Conservation (phyloP, 495 filamentous ascomycete genomes). For the Beverwykella pulmonaria region DNA sequence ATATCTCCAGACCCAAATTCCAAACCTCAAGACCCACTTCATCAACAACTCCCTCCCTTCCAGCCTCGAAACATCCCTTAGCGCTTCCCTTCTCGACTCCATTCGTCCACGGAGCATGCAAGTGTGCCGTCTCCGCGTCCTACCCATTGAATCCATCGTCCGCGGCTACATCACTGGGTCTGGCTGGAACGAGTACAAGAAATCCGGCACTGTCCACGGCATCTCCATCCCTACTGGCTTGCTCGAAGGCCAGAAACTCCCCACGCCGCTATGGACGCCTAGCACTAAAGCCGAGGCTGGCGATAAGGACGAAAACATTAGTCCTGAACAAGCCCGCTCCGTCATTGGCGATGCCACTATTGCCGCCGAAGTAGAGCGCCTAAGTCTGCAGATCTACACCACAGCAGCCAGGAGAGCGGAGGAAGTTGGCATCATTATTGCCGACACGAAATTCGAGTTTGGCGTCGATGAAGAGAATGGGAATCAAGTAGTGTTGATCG, state of each 20-base stretch:
- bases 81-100: conserved; percentile 45
- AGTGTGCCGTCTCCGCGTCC: conserved; percentile 74
- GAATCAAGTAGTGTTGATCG: conserved; percentile 78
- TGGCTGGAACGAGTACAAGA: conserved; percentile 82
- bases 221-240: conserved; percentile 68
- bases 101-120: conserved; percentile 78
- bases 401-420: conserved; percentile 62
- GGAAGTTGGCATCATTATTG: conserved; percentile 84
- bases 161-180: conserved; percentile 93
- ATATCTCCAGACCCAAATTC: conserved; percentile 65
- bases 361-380: conserved; percentile 71
- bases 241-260: conserved; percentile 70
- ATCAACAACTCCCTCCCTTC: conserved; percentile 68
- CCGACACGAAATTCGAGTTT: conserved; percentile 86
- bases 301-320: conserved; percentile 89
- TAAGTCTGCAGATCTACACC: conserved; percentile 73
- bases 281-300: conserved; percentile 88
- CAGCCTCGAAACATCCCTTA: conserved; percentile 48
- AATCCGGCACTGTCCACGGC: conserved; percentile 78
- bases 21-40: conserved; percentile 75
- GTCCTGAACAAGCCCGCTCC: conserved; percentile 64
- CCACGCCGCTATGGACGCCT: conserved; percentile 78
- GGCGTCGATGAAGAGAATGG: conserved; percentile 68
- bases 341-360: conserved; percentile 73
- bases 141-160: conserved; percentile 90